These are phyloP conservation scores for Daldinia decipiens DNA, from an alignment of 495 filamentous ascomycete species.

Conservation along the genomic window DNA sequence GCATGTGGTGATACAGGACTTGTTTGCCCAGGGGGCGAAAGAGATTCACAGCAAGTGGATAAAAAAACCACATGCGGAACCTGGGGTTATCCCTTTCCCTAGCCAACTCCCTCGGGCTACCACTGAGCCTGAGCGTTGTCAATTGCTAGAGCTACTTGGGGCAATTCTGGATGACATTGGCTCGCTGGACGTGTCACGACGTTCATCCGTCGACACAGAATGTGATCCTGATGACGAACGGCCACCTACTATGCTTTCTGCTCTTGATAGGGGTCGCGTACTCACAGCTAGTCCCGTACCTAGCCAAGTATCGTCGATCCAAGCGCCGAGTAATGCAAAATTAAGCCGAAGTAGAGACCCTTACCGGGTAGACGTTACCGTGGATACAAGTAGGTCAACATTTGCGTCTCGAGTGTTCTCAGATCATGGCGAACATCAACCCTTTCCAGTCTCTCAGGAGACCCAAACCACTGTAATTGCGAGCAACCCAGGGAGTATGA, in stretches of 20 bases:
- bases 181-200: conserved; percentile 15
- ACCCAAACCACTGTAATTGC: conserved; percentile 47
- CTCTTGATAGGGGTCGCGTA: conserved; percentile 44
- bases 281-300: conserved; percentile 30
- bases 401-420: conserved; percentile 47
- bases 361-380: conserved; percentile 19
- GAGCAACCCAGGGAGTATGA: conserved; percentile 23
- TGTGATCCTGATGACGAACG: conserved; percentile 41
- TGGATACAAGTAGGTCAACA: conserved; percentile 35
- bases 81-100: conserved; percentile 31
- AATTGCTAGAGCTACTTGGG: conserved; percentile 29
- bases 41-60: conserved; percentile 46
- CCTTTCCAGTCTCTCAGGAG: conserved; percentile 23
- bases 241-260: conserved; percentile 41
- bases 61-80: conserved; percentile 37
- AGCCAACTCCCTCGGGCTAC: conserved; percentile 35
- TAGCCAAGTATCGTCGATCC: conserved; percentile 19
- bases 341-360: conserved; percentile 13
- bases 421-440: conserved; percentile 20
- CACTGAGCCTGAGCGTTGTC: conserved; percentile 40
- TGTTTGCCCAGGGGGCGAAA: conserved; percentile 42
- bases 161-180: conserved; percentile 38
- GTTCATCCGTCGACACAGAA: conserved; percentile 34
- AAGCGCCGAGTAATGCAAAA: not conserved
- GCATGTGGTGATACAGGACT: conserved; percentile 21